Evolutionary conservation across 2,329 filamentous ascomycete genomes (phyloP).

Genomic region (Mariannaea sp.): DNA sequence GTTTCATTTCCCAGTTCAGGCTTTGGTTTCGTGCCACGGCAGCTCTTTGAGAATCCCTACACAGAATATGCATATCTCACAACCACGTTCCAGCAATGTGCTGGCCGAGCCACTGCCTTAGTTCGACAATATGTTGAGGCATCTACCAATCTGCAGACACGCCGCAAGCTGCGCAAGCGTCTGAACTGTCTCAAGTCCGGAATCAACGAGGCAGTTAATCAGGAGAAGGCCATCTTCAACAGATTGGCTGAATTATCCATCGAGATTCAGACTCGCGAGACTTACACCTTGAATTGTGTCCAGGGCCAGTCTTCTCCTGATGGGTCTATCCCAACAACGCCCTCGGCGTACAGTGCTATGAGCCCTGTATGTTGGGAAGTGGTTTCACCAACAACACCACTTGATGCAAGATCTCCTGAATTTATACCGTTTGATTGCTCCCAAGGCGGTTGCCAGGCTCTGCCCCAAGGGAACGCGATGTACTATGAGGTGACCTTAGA

Average conservation of each 20-base stretch:
- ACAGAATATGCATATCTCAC: constrained; percentile 54
- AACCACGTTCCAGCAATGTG: constrained; percentile 48
- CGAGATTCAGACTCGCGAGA: constrained; percentile 53
- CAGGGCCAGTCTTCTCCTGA: constrained; percentile 21
- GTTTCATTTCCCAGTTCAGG: constrained; percentile 15
- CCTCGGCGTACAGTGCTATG: constrained; percentile 18
- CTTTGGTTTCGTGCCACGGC: constrained; percentile 44
- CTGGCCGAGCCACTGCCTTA: constrained; percentile 44
- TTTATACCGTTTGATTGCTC: constrained; percentile 42
- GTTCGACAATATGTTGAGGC: constrained; percentile 45
- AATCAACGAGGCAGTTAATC: constrained; percentile 50
- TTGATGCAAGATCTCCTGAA: constrained; percentile 38
- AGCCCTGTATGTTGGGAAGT: constrained; percentile 20
- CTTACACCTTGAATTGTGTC: constrained; percentile 43
- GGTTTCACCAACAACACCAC: constrained; percentile 27
- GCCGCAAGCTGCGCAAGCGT: constrained; percentile 47
- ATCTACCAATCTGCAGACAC: constrained; percentile 42
- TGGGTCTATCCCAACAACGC: constrained; percentile 20
- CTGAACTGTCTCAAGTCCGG: constrained; percentile 48
- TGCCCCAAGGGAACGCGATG: neutral
- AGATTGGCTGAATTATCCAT: constrained; percentile 55
- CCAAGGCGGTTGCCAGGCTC: constrained; percentile 4
- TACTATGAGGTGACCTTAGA: constrained; percentile 20
- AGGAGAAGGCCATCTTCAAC: constrained; percentile 52
- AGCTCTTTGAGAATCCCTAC: constrained; percentile 49